Evolutionary conservation across 2,329 filamentous ascomycete species (phyloP).

Genomic region (Phyllosticta capitalensis): DNA sequence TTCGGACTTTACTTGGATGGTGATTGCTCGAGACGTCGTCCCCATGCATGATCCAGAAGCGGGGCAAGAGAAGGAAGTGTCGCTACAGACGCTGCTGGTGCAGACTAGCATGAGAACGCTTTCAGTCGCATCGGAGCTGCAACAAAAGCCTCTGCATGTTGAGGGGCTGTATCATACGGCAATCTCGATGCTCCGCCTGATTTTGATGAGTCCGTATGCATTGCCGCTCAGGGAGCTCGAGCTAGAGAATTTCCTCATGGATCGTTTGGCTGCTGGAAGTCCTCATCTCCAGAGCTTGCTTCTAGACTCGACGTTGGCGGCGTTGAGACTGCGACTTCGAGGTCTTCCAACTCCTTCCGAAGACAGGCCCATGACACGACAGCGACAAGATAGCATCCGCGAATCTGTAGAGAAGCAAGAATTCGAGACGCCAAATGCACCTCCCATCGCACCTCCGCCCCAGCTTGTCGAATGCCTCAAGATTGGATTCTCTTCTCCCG

Average conservation of each 20-base stretch:
- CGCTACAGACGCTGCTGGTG: conserved; percentile 59
- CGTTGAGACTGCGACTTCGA: conserved; percentile 51
- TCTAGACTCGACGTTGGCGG: conserved; percentile 66
- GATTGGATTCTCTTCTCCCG: conserved; percentile 65
- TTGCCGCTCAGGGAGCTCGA: conserved; percentile 51
- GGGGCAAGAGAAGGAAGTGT: conserved; percentile 37
- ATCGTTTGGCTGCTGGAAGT: conserved; percentile 48
- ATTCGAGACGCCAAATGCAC: conserved; percentile 20
- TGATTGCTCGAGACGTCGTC: conserved; percentile 55
- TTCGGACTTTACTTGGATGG: conserved; percentile 59
- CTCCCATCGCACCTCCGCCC: conserved; percentile 48
- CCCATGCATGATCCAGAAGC: conserved; percentile 39
- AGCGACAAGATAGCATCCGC: conserved; percentile 15
- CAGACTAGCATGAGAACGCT: conserved; percentile 58
- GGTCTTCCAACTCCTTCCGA: not conserved
- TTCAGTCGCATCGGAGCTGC: conserved; percentile 22
- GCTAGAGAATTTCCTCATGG: conserved; percentile 62
- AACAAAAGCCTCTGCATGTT: conserved; percentile 28
- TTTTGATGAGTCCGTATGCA: conserved; percentile 56
- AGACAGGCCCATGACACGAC: not conserved
- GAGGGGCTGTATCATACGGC: conserved; percentile 62
- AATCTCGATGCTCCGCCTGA: conserved; percentile 54
- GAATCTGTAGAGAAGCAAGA: conserved; percentile 30
- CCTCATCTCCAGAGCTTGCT: conserved; percentile 67
- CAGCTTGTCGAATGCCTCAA: conserved; percentile 76